Evolutionary conservation across 2,329 filamentous ascomycete genomes (phyloP).

Genomic region (Pseudopyricularia javanii): DNA sequence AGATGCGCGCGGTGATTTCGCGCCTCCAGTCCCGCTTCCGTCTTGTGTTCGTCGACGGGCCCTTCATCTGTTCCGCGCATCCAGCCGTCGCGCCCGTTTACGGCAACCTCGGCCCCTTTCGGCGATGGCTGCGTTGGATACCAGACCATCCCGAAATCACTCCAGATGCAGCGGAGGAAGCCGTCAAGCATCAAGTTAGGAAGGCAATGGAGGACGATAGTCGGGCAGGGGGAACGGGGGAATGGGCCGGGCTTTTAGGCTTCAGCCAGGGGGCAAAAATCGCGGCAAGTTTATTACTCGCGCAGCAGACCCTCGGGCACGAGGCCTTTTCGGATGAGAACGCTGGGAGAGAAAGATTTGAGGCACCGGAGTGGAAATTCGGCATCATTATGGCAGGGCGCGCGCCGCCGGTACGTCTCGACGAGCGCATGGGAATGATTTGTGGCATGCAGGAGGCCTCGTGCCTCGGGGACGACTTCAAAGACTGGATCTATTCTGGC

Average conservation of each 20-base stretch:
- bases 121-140: conserved; percentile 52
- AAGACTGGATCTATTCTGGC: conserved; percentile 27
- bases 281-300: conserved; percentile 43
- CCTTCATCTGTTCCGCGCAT: conserved; percentile 46
- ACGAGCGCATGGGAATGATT: conserved; percentile 9
- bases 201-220: conserved; percentile 41
- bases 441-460: conserved; percentile 5
- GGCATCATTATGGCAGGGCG: conserved; percentile 50
- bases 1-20: conserved; percentile 42
- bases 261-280: conserved; percentile 58
- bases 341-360: too few species aligned
- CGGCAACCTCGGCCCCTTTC: conserved; percentile 9
- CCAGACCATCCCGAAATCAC: conserved; percentile 13
- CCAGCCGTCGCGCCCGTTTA: conserved; percentile 46
- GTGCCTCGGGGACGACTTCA: conserved; percentile 19
- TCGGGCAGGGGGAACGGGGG: conserved; percentile 32
- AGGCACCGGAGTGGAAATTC: conserved; percentile 35
- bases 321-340: background rate
- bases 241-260: conserved; percentile 48
- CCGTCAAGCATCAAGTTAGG: background rate
- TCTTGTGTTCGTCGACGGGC: conserved; percentile 59
- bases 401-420: conserved; percentile 42
- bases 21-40: conserved; percentile 45
- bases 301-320: conserved; percentile 42
- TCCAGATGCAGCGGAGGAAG: conserved; percentile 23